Evolutionary conservation across 139 green algal species (phyloP).

Genomic region (Zygnema cylindricum): DNA sequence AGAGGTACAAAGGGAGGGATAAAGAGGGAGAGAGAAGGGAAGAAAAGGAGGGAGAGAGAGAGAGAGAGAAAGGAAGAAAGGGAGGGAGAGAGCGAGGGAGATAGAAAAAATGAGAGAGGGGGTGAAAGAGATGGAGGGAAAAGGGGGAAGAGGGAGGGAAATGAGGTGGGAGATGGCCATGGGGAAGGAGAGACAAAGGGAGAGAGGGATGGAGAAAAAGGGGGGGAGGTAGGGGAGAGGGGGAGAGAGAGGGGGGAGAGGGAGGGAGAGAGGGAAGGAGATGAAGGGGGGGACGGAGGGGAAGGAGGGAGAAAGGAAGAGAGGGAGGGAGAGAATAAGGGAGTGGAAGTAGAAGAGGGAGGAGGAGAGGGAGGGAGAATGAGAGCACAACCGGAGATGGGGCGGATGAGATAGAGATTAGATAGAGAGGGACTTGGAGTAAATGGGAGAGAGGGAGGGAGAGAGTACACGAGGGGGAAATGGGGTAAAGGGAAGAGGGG

Average conservation of each 20-base stretch:
- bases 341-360: not conserved
- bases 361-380: slow-evolving; percentile 13
- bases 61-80: not conserved
- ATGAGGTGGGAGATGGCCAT: not conserved
- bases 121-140: not conserved
- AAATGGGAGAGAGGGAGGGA: not conserved
- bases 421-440: not conserved
- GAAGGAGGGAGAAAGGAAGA: not conserved
- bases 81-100: not conserved
- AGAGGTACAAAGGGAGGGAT: not conserved
- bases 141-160: not conserved
- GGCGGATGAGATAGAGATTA: not conserved
- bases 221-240: not conserved
- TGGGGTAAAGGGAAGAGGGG: not conserved
- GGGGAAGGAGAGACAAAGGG: not conserved
- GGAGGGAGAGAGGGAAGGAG: not conserved
- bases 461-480: not conserved
- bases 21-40: not conserved
- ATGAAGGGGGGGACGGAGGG: not conserved
- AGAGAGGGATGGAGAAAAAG: not conserved
- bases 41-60: not conserved
- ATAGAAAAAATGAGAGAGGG: not conserved
- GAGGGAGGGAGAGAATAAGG: not conserved
- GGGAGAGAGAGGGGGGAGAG: too few species aligned
- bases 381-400: not conserved